Evolutionary conservation across 495 filamentous ascomycete species (phyloP).

Genomic region (Xylaria telfairii): DNA sequence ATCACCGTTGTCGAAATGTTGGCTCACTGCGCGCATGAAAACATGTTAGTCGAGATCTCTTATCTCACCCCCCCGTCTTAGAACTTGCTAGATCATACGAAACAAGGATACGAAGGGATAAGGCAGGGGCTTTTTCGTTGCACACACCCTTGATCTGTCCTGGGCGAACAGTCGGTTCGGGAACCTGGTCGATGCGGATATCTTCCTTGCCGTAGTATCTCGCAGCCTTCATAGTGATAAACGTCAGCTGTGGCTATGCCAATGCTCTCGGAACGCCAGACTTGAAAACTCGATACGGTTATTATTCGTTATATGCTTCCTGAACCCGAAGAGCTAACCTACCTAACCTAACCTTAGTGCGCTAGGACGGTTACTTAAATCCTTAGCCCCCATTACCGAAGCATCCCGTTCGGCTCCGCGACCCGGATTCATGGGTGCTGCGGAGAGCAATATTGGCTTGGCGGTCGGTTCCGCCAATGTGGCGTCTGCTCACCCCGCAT

Average conservation of each 20-base stretch:
- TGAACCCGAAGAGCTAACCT: too few species aligned
- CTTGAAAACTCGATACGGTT: not conserved
- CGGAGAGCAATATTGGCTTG: not conserved
- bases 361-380: not conserved
- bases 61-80: too few species aligned
- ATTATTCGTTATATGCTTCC: not conserved
- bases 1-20: not conserved
- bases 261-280: not conserved
- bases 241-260: not conserved
- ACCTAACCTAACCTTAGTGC: too few species aligned
- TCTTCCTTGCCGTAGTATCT: constrained; percentile 53
- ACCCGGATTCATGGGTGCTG: not conserved
- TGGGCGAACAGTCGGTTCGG: constrained; percentile 37
- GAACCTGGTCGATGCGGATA: constrained; percentile 49
- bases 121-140: too few species aligned
- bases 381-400: not conserved
- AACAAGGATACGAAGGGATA: too few species aligned
- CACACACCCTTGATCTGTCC: constrained; percentile 44
- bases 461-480: constrained; percentile 6
- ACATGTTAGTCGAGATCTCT: too few species aligned
- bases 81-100: too few species aligned
- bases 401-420: not conserved
- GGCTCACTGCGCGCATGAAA: too few species aligned
- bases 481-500: not conserved
- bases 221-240: constrained; percentile 45